phyloP scores from a whole-genome alignment of 1,284 basidiomycete species.

The Wallemia ichthyophaga region DNA sequence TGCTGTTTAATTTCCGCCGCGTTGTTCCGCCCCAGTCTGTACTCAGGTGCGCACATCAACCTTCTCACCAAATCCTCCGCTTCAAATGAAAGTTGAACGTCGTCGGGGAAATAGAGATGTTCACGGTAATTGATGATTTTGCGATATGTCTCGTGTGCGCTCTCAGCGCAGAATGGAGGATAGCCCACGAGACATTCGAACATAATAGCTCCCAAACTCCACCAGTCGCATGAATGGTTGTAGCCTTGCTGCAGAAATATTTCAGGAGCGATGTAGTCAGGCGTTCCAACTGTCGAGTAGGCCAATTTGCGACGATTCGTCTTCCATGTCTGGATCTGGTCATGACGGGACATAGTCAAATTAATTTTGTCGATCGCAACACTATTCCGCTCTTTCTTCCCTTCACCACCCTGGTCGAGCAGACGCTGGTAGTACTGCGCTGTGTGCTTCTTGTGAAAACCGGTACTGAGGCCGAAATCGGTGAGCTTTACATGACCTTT shows the following conservation, averaged over 20 bases:
- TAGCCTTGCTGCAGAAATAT: slow-evolving; percentile 95
- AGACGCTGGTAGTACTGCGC: slow-evolving; percentile 80
- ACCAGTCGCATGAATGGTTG: slow-evolving; percentile 96
- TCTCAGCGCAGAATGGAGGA: slow-evolving; percentile 91
- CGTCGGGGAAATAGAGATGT: slow-evolving; percentile 79
- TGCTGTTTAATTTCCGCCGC: slow-evolving; percentile 77
- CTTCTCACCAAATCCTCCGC: slow-evolving; percentile 67
- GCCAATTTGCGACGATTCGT: slow-evolving; percentile 89
- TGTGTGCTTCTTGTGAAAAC: slow-evolving; percentile 81
- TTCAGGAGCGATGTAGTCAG: slow-evolving; percentile 96
- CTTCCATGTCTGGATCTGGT: slow-evolving; percentile 96
- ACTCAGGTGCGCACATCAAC: slow-evolving; percentile 56
- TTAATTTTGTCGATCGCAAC: slow-evolving; percentile 90
- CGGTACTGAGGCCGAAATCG: slow-evolving; percentile 79
- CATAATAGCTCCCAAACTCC: slow-evolving; percentile 91
- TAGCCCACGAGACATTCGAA: slow-evolving; percentile 95
- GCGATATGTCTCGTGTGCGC: slow-evolving; percentile 89
- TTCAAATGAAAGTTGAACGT: slow-evolving; percentile 74
- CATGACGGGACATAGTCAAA: slow-evolving; percentile 65
- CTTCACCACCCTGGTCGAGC: slow-evolving; percentile 24
- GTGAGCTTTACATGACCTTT: slow-evolving; percentile 82
- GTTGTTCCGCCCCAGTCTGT: slow-evolving; percentile 27
- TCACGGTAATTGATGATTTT: slow-evolving; percentile 90
- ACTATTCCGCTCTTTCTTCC: slow-evolving; percentile 33
- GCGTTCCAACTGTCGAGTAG: slow-evolving; percentile 92